phyloP scores from a whole-genome alignment of 2,329 filamentous ascomycete genomes.

The Phyllosticta capitalensis region DNA sequence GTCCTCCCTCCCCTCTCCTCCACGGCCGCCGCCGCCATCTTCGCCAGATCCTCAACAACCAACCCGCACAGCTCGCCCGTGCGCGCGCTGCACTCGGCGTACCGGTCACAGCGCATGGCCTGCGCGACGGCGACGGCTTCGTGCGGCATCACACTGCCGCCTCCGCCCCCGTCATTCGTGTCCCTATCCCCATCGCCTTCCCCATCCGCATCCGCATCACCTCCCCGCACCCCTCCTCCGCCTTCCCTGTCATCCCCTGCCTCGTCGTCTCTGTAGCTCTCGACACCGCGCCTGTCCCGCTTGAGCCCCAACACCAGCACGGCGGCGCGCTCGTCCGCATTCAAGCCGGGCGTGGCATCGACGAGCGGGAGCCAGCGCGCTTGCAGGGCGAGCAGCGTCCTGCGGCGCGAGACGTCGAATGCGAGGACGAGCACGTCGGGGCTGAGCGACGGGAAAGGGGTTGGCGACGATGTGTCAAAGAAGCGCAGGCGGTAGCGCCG shows the following conservation, averaged over 20 bases:
- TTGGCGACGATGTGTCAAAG: slow-evolving; percentile 48
- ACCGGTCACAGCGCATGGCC: slow-evolving; percentile 51
- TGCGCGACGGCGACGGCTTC: slow-evolving; percentile 43
- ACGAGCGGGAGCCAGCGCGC: slow-evolving; percentile 35
- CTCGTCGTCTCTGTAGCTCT: slow-evolving; percentile 21
- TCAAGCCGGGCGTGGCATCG: slow-evolving; percentile 45
- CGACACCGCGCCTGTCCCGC: slow-evolving; percentile 41
- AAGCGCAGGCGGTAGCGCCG: slow-evolving; percentile 46
- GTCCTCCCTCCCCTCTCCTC: slow-evolving; percentile 27
- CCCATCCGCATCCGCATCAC: too few relatives aligned
- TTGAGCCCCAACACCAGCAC: slow-evolving; percentile 52
- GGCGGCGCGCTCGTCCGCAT: slow-evolving; percentile 41
- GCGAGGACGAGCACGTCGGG: slow-evolving; percentile 50
- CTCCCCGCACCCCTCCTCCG: neutral
- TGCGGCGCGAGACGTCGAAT: slow-evolving; percentile 47
- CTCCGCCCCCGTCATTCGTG: slow-evolving; percentile 18
- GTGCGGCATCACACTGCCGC: slow-evolving; percentile 40
- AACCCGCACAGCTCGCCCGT: slow-evolving; percentile 52
- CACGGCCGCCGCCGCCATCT: slow-evolving; percentile 48
- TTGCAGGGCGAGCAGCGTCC: slow-evolving; percentile 40
- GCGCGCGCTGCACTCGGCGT: slow-evolving; percentile 53
- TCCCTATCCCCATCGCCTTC: slow-evolving; percentile 22
- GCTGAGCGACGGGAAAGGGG: slow-evolving; percentile 45
- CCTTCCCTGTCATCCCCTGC: slow-evolving; percentile 20
- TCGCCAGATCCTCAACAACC: slow-evolving; percentile 52